A percentile compares a stretch with the other conserved stretches of the same genome.
These are phyloP conservation scores for Apium graveolens DNA, from an alignment of 129 eudicot species.

Conservation along the genomic window DNA sequence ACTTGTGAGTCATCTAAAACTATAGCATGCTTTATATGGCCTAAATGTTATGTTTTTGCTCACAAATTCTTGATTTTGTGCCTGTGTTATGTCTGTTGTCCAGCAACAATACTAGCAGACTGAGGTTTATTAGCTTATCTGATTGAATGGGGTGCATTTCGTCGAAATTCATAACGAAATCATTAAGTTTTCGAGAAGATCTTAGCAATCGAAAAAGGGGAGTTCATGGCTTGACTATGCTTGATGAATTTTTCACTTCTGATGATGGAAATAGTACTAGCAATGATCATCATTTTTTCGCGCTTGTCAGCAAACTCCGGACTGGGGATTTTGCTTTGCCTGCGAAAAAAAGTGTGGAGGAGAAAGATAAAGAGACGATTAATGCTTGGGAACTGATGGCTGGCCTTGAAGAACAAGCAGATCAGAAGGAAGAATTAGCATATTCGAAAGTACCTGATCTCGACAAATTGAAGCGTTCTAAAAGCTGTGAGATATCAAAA, in stretches of 20 bases:
- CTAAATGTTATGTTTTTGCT: not conserved
- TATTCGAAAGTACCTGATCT: not conserved
- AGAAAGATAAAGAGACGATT: not conserved
- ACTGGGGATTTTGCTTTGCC: not conserved
- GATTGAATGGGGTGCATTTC: slow-evolving; percentile 33
- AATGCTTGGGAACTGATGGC: slow-evolving; percentile 18
- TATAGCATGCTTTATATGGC: slow-evolving; percentile 1
- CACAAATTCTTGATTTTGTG: not conserved
- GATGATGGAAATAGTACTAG: slow-evolving; percentile 1
- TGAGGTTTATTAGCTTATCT: not conserved
- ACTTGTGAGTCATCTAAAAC: not conserved
- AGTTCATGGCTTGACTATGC: slow-evolving; percentile 8
- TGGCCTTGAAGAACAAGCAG: slow-evolving; percentile 16
- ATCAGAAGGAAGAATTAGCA: not conserved
- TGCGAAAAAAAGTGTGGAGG: not conserved
- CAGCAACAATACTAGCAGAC: not conserved
- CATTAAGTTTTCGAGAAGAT: slow-evolving; percentile 24
- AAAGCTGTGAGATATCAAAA: slow-evolving; percentile 18
- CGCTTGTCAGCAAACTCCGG: slow-evolving; percentile 17
- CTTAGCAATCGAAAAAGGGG: not conserved
- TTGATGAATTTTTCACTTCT: slow-evolving; percentile 13
- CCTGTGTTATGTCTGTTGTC: not conserved
- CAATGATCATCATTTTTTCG: slow-evolving; percentile 13
- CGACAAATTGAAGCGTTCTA: slow-evolving; percentile 17
- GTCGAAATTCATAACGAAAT: slow-evolving; percentile 21